These are phyloP conservation scores for Arthrinium puccinioides DNA, from an alignment of 2,329 filamentous ascomycete species.

Conservation along the genomic window DNA sequence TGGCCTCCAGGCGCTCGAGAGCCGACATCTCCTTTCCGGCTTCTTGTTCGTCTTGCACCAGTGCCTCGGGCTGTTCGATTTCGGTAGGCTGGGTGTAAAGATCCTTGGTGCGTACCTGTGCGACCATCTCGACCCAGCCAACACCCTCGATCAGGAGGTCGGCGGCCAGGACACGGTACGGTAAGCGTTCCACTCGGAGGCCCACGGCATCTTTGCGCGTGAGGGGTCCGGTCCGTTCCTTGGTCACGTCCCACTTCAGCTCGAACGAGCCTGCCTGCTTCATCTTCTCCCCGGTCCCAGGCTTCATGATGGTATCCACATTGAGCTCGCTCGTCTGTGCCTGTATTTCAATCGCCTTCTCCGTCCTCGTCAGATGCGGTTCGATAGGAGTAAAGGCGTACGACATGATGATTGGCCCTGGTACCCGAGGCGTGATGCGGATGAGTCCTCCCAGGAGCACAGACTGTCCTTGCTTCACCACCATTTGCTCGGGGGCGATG, in stretches of 20 bases:
- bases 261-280: conserved; percentile 66
- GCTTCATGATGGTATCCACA: conserved; percentile 56
- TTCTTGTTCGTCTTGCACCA: background rate
- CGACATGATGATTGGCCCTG: conserved; percentile 61
- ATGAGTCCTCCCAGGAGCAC: conserved; percentile 81
- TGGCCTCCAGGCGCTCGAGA: conserved; percentile 14
- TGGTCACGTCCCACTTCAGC: conserved; percentile 79
- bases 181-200: conserved; percentile 59
- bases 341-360: conserved; percentile 73
- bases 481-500: conserved; percentile 63
- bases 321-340: conserved; percentile 50
- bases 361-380: conserved; percentile 69
- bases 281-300: conserved; percentile 51
- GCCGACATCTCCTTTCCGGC: conserved; percentile 6
- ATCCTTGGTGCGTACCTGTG: conserved; percentile 64
- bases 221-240: conserved; percentile 65
- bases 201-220: conserved; percentile 56
- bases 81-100: conserved; percentile 23
- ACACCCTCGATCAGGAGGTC: conserved; percentile 89
- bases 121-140: conserved; percentile 85
- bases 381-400: conserved; percentile 79
- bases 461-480: conserved; percentile 69
- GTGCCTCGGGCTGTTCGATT: conserved; percentile 4
- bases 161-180: conserved; percentile 70
- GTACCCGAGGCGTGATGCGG: conserved; percentile 70